Base-by-base conservation (phyloP, 768 basidiomycete genomes). In the Boletales sp. region DNA sequence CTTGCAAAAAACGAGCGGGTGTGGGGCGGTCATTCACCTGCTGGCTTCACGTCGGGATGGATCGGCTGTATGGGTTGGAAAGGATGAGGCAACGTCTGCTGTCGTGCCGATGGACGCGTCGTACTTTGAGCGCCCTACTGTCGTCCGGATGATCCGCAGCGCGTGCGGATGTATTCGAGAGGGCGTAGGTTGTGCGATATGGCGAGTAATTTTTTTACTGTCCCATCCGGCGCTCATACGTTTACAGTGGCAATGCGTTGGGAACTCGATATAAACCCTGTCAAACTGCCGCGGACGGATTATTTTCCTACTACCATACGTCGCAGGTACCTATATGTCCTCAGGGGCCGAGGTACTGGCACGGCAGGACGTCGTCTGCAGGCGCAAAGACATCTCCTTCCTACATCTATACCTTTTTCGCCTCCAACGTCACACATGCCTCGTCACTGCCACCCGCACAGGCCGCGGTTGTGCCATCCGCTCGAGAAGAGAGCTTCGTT, bases 81-180 rank as follows among this genome's bases (percentile, higher is more conserved):
- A 75, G 45, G 72, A 72, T 8, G 63, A 73, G 13, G 81, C 84
- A 1, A 68, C 81, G 1, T 71, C 71, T 40, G 68, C 71, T 14
- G 80, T 88, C 29, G 74, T 83, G 11, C 69, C 72, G 3, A 70
- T 88, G 57, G 80, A 84, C 50, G 57, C 78, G 6, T 66, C 64
- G 11, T 87, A 87, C 65, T 83, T 86, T 61, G 79, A 81, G 54
- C 66, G 74, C 31, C 55, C 69, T 12, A 68, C 73, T 13, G 69
- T 76, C 15, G 73, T 76, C 35, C 75, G 75, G 63, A 77, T 80
- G 63, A 69, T 77, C 48, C 72, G 70, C 52, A 80, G 76, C 53
- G 68, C 79, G 3, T 87, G 86, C 55, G 84, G 85, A 13, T 88
- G 86, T 57, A 63, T 81, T 35, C 75, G 81, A 31, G 83, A 86